These are phyloP conservation scores for Chlorella sp. DNA, from an alignment of 139 green algal species.

Conservation along the genomic window DNA sequence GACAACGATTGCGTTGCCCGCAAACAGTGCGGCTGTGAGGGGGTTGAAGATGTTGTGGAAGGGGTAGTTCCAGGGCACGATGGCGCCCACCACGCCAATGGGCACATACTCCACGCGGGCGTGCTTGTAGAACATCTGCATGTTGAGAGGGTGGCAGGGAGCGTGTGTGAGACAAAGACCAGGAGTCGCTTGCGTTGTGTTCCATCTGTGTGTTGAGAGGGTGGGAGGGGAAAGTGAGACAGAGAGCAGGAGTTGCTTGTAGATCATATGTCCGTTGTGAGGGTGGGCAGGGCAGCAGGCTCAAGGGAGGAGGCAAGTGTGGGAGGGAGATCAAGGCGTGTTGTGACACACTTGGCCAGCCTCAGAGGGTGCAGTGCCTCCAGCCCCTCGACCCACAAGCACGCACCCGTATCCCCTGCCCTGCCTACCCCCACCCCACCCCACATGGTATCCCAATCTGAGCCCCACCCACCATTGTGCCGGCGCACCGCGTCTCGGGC, in stretches of 20 bases:
- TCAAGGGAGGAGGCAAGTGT: background rate
- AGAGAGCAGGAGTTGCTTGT: too few relatives aligned
- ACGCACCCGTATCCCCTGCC: too few relatives aligned
- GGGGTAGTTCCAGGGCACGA: conserved; percentile 99
- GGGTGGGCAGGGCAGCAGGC: background rate
- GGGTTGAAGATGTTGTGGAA: conserved; percentile 99
- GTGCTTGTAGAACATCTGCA: conserved; percentile 95
- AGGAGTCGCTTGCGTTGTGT: too few relatives aligned
- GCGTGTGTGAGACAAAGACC: too few relatives aligned
- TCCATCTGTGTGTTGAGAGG: too few relatives aligned
- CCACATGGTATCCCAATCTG: background rate
- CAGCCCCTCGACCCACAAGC: too few relatives aligned
- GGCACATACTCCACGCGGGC: conserved; percentile 93
- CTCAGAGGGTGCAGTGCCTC: conserved; percentile 76
- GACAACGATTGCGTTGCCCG: conserved; percentile 96
- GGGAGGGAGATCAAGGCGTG: too few relatives aligned
- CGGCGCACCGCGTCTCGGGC: conserved; percentile 81
- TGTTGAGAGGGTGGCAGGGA: background rate
- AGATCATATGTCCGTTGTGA: background rate
- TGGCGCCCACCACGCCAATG: conserved; percentile 95
- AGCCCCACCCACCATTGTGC: conserved; percentile 77
- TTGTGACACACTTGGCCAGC: too few relatives aligned
- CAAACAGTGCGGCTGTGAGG: conserved; percentile 89
- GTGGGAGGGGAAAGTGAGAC: too few relatives aligned
- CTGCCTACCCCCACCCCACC: too few relatives aligned